Evolutionary conservation across 306 rosid genomes (phyloP).

Genomic region (Oemleria cerasiformis): DNA sequence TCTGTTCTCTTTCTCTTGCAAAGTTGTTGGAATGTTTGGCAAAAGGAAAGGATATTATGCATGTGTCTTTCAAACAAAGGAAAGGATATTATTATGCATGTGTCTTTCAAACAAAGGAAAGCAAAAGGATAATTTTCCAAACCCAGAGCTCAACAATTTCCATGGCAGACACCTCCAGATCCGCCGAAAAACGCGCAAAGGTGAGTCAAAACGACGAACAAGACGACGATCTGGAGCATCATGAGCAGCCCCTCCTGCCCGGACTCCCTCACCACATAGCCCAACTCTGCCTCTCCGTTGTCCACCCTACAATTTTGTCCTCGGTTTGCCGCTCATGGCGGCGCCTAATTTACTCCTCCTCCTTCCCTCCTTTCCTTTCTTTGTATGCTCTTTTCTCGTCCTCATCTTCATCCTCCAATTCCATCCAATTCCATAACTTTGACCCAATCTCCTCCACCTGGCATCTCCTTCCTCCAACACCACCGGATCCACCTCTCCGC

Average conservation of each 20-base stretch:
- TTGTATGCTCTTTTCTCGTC: constrained; percentile 49
- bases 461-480: constrained; percentile 48
- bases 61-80: no score
- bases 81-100: background rate
- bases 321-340: constrained; percentile 72
- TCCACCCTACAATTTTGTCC: constrained; percentile 51
- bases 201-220: constrained; percentile 20
- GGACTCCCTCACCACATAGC: constrained; percentile 83
- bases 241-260: constrained; percentile 38
- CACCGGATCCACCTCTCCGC: constrained; percentile 40
- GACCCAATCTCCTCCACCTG: constrained; percentile 64
- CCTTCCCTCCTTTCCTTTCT: constrained; percentile 70
- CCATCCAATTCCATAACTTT: constrained; percentile 39
- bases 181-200: background rate
- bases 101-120: background rate
- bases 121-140: background rate
- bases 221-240: no score
- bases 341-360: constrained; percentile 56
- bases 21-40: no score
- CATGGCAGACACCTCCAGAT: background rate
- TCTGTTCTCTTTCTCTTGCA: no score
- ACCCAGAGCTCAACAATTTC: background rate
- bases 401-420: constrained; percentile 3
- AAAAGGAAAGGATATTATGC: no score
- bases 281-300: constrained; percentile 45